A percentile compares a stretch with the other conserved stretches of the same genome.
These are phyloP conservation scores for Chytriomyces sp. DNA, from an alignment of 192 early-diverging fungal species.

Conservation along the genomic window DNA sequence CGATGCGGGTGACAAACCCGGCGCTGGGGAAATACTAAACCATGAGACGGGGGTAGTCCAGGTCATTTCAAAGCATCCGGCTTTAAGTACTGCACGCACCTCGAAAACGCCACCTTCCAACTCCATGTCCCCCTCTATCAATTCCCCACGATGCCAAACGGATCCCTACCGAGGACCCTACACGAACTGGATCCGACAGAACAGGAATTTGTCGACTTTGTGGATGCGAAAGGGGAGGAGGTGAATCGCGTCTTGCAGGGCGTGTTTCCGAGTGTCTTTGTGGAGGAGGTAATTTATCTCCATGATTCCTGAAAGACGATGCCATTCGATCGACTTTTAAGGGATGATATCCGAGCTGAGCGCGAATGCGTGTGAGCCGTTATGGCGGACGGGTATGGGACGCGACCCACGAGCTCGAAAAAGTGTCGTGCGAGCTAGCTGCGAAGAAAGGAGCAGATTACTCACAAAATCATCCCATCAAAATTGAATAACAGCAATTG, in stretches of 20 bases:
- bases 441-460: too few species aligned
- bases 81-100: constrained; percentile 43
- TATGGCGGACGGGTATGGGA: too few species aligned
- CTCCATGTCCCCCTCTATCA: constrained; percentile 20
- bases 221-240: constrained; percentile 40
- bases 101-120: constrained; percentile 44
- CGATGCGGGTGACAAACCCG: too few species aligned
- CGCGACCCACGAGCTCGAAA: too few species aligned
- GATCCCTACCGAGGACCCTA: background rate
- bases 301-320: background rate
- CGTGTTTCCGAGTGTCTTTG: constrained; percentile 11
- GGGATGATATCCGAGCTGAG: background rate
- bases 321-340: background rate
- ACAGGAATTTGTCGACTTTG: constrained; percentile 28
- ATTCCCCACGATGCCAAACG: constrained; percentile 33
- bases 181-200: constrained; percentile 25
- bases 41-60: too few species aligned
- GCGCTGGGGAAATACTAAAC: too few species aligned
- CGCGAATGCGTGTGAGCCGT: too few species aligned
- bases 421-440: too few species aligned
- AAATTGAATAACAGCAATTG: constrained; percentile 27
- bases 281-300: constrained; percentile 7
- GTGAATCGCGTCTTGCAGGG: background rate
- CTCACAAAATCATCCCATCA: too few species aligned
- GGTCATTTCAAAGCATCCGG: constrained; percentile 34